Percentiles rank a stretch among this genome's conserved stretches.
Evolutionary conservation across 2,329 filamentous ascomycete genomes (phyloP).

Genomic region (Lecanicillium sp.): DNA sequence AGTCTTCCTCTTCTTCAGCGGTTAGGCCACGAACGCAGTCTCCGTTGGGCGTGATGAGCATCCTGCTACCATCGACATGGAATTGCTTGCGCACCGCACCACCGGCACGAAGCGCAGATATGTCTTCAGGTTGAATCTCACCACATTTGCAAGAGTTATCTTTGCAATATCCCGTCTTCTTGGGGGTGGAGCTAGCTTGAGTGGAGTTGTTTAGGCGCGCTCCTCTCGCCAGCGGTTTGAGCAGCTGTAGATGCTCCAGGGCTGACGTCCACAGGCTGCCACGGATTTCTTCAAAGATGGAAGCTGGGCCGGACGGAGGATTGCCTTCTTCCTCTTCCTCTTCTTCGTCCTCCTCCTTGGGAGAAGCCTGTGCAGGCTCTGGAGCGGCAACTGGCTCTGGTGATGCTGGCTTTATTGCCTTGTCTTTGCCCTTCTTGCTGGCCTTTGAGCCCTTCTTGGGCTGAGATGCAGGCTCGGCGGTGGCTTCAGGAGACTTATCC

Average conservation of each 20-base stretch:
- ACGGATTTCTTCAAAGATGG: conserved; percentile 28
- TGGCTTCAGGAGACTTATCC: conserved; percentile 3
- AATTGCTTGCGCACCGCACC: conserved; percentile 52
- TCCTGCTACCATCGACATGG: conserved; percentile 53
- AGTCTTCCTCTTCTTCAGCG: conserved; percentile 60
- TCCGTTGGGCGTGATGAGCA: conserved; percentile 68
- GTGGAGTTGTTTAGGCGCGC: conserved; percentile 11
- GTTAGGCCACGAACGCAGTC: conserved; percentile 68
- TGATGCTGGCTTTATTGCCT: conserved; percentile 14
- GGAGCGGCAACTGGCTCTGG: neutral
- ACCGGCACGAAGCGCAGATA: conserved; percentile 45
- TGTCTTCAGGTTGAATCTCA: conserved; percentile 40
- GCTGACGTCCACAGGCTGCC: conserved; percentile 23
- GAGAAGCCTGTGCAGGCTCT: too few relatives aligned
- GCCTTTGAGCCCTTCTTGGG: conserved; percentile 18
- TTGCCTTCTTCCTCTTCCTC: conserved; percentile 12
- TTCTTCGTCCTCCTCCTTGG: too few relatives aligned
- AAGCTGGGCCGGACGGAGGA: conserved; percentile 21
- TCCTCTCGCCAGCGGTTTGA: conserved; percentile 25
- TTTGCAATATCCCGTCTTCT: conserved; percentile 24
- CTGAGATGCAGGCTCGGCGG: conserved; percentile 18
- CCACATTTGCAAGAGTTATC: conserved; percentile 30
- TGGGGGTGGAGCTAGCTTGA: conserved; percentile 8
- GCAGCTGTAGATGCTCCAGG: conserved; percentile 27
- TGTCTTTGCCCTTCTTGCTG: conserved; percentile 21